Conservation (phyloP, 2,329 filamentous ascomycete species). For the Epichloe scottii region DNA sequence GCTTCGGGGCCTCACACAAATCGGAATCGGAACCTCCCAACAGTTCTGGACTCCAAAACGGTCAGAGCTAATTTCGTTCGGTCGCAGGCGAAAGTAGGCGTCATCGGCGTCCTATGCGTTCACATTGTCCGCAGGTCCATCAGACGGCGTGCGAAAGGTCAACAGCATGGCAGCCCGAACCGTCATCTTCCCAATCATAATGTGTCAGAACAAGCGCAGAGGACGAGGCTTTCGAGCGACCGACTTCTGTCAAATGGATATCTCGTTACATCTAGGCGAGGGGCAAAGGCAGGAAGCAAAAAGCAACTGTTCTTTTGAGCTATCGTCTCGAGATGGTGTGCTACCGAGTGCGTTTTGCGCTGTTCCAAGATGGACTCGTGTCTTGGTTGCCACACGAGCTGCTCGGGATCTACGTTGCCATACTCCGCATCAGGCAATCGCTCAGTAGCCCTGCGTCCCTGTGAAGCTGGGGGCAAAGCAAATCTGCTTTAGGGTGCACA, state of each 20-base stretch:
- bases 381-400: neutral
- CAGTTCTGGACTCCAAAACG: neutral
- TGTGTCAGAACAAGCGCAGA: neutral
- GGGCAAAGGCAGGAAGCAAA: neutral
- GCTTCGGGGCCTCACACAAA: neutral
- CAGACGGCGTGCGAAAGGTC: neutral
- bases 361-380: neutral
- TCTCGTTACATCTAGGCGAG: constrained; percentile 1
- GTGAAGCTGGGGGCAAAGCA: neutral
- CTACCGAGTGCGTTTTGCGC: neutral
- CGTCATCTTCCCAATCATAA: neutral
- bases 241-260: neutral
- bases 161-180: neutral
- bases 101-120: neutral
- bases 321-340: neutral
- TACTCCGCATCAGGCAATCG: neutral
- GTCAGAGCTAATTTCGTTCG: neutral
- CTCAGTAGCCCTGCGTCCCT: neutral
- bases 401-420: neutral
- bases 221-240: neutral
- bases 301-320: neutral
- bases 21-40: neutral
- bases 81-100: neutral
- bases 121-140: neutral
- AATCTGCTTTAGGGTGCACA: neutral